Evolutionary conservation across 164 flowering plant genomes (phyloP), one percentile per base, ranked within the genome.

Genomic region (Tinospora cordifolia): DNA sequence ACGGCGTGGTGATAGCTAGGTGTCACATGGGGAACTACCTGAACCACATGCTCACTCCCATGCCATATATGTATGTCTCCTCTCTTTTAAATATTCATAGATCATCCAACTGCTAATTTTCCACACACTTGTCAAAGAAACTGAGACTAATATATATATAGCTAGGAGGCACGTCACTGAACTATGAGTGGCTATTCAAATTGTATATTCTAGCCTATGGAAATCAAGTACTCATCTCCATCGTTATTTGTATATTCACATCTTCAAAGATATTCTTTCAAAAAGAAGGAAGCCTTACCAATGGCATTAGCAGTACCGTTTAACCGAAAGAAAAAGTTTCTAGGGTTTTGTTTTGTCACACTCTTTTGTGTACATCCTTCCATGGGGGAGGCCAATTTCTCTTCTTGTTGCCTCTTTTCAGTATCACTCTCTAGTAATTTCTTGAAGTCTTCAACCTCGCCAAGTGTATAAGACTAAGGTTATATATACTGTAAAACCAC

Each of bases 21-120:
- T 72, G 57, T 72, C 69, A 59, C 75, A 72, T 59, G 65, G 27
- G 41, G 40, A 72, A 66, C 74, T 71, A 47, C 14, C 65, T 8
- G 57, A 14, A 17, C 64, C 36, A 58, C 74, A 66, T 65, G 64
- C 34, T 72, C 58, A 51, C 69, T 22, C 36, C 60, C 54, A 24
- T 57, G 65, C 30, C 21, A 51, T 30, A 30, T 30, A 30, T 30
- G 36, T 30, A 30, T 30, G 36, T 30, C 36, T 30, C 36, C 36
- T 30, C 36, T 30, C 36, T 30, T 30, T 30, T 1, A 30, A 1
- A 30, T 30, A 30, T 30, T 30, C 4, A 30, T 30, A 30, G 2
- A 30, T 30, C 36, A 30, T 30, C 36, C 36, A 30, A 30, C 3
- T 30, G 4, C 36, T 30, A 30, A 30, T 30, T 30, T 30, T 30